Conservation (phyloP, 139 green algal species). For the Closterium sp. region DNA sequence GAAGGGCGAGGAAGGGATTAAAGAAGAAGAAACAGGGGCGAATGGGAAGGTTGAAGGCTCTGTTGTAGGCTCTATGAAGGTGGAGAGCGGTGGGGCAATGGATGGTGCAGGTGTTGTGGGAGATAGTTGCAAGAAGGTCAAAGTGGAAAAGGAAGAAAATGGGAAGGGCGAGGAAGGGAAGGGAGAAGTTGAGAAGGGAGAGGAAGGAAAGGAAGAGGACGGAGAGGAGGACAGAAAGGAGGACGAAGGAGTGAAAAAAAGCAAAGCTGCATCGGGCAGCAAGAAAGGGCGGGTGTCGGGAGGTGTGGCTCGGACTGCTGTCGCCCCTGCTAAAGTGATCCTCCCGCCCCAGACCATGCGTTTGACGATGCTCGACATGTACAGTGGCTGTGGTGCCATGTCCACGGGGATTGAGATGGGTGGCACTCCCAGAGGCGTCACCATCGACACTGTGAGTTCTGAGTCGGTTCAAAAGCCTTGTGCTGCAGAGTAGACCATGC, state of each 20-base stretch:
- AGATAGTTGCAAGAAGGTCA: too few relatives aligned
- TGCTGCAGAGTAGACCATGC: too few relatives aligned
- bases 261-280: background rate
- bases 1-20: too few relatives aligned
- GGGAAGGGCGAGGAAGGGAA: too few relatives aligned
- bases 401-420: constrained; percentile 37
- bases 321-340: background rate
- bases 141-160: too few relatives aligned
- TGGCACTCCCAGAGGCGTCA: background rate
- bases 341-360: background rate
- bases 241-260: background rate
- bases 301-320: background rate
- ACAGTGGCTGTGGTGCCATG: constrained; percentile 42
- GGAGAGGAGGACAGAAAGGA: background rate
- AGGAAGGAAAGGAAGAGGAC: background rate
- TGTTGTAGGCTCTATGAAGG: too few relatives aligned
- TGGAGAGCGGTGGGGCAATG: too few relatives aligned
- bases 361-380: constrained; percentile 24
- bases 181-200: too few relatives aligned
- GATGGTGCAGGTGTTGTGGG: too few relatives aligned
- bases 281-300: background rate
- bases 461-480: background rate
- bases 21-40: too few relatives aligned
- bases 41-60: too few relatives aligned
- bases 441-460: background rate